Evolutionary conservation across 495 filamentous ascomycete species (phyloP).

Genomic region (Tricharina praecox): DNA sequence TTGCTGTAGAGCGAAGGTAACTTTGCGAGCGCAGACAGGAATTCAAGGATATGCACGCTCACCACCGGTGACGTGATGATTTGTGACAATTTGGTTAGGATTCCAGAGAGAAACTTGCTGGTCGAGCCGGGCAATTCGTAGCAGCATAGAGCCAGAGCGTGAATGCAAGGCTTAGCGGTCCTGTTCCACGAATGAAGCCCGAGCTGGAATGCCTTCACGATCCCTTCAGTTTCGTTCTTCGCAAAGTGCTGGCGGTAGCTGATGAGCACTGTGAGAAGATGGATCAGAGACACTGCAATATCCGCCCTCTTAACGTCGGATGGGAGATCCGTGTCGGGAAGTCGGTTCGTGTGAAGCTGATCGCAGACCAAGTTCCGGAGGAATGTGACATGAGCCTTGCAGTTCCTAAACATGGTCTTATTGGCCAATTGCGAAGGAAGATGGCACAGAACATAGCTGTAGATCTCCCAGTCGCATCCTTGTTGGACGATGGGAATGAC

Average conservation of each 20-base stretch:
- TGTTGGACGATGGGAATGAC: constrained; percentile 57
- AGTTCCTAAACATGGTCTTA: constrained; percentile 60
- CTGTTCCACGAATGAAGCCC: constrained; percentile 72
- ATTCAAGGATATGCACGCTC: constrained; percentile 87
- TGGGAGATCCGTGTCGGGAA: constrained; percentile 54
- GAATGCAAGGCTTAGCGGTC: constrained; percentile 78
- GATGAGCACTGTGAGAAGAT: constrained; percentile 65
- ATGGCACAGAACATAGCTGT: constrained; percentile 76
- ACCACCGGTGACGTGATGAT: constrained; percentile 84
- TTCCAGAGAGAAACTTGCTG: constrained; percentile 60
- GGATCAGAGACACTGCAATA: constrained; percentile 72
- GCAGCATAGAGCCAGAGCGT: constrained; percentile 83
- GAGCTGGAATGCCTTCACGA: constrained; percentile 66
- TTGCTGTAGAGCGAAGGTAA: constrained; percentile 72
- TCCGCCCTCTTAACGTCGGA: constrained; percentile 73
- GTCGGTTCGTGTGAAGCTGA: constrained; percentile 54
- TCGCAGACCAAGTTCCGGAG: constrained; percentile 65
- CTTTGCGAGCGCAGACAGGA: constrained; percentile 69
- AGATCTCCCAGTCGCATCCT: constrained; percentile 80
- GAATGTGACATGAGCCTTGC: constrained; percentile 53
- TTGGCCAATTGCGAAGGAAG: constrained; percentile 80
- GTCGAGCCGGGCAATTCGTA: constrained; percentile 76
- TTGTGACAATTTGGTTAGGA: constrained; percentile 81
- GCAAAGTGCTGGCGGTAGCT: constrained; percentile 74
- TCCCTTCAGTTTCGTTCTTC: constrained; percentile 72